These are phyloP conservation scores for Stagonosporopsis vannaccii DNA, from an alignment of 2,329 filamentous ascomycete genomes.

Conservation along the genomic window DNA sequence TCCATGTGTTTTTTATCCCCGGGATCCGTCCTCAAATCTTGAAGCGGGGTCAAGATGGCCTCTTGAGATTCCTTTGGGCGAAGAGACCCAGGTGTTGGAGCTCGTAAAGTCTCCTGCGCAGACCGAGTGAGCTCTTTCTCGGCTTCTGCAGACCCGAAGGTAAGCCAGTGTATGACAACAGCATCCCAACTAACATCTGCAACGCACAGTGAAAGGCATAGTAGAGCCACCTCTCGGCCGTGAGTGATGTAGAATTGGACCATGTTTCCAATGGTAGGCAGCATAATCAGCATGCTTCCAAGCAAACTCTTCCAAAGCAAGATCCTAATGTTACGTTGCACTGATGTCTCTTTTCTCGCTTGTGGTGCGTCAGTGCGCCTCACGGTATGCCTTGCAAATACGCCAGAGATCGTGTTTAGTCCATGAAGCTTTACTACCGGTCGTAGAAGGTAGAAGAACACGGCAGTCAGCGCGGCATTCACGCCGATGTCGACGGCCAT, in stretches of 20 bases:
- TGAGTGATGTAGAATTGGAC: constrained; percentile 34
- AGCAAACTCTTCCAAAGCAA: constrained; percentile 30
- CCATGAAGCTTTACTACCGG: constrained; percentile 22
- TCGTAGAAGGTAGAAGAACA: constrained; percentile 42
- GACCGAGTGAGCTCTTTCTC: constrained; percentile 8
- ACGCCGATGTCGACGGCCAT: constrained; percentile 45
- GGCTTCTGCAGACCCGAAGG: constrained; percentile 16
- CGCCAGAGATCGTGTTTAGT: constrained; percentile 9
- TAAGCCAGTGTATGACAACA: constrained; percentile 21
- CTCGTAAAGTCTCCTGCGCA: background rate
- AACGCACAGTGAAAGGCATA: constrained; percentile 47
- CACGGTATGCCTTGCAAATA: background rate
- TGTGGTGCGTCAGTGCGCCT: background rate
- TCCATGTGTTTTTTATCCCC: background rate
- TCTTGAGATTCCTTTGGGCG: constrained; percentile 6
- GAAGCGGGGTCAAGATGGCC: background rate
- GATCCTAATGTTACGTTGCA: constrained; percentile 20
- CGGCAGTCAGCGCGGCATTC: constrained; percentile 40
- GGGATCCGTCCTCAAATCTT: background rate
- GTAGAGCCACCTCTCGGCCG: constrained; percentile 42
- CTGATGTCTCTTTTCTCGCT: constrained; percentile 5
- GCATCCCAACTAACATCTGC: constrained; percentile 39
- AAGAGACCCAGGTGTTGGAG: background rate
- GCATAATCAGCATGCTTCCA: constrained; percentile 41
- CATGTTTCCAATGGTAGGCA: constrained; percentile 47